Conservation (phyloP, 352 stramenopile genomes). For the Phytophthora sojae region DNA sequence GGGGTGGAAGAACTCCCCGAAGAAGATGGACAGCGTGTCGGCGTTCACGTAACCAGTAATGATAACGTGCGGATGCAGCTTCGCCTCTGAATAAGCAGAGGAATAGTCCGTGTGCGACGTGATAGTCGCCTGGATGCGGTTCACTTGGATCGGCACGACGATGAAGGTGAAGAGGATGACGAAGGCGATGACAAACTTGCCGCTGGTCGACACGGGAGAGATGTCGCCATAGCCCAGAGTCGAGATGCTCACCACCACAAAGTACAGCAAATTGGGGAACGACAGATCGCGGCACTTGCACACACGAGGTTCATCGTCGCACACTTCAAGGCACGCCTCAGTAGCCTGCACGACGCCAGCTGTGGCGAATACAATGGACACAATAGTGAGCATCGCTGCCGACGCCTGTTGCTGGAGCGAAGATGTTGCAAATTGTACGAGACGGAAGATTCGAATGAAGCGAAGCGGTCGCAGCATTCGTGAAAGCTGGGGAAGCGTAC, state of each 20-base stretch:
- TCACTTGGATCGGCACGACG: constrained; percentile 82
- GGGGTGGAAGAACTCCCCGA: constrained; percentile 87
- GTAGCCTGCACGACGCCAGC: constrained; percentile 73
- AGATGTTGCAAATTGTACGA: constrained; percentile 78
- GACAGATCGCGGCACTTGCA: constrained; percentile 69
- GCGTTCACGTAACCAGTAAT: constrained; percentile 77
- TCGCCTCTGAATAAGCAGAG: constrained; percentile 74
- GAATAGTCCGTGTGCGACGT: constrained; percentile 85
- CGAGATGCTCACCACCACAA: constrained; percentile 87
- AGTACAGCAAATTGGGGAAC: constrained; percentile 84
- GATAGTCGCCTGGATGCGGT: constrained; percentile 76
- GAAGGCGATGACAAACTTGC: constrained; percentile 83
- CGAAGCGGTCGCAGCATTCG: constrained; percentile 64
- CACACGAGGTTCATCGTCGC: constrained; percentile 22
- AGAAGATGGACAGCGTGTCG: constrained; percentile 71
- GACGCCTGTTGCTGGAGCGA: constrained; percentile 75
- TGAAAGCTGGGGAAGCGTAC: constrained; percentile 30
- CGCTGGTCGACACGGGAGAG: constrained; percentile 59
- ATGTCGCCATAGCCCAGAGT: constrained; percentile 89
- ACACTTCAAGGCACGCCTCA: constrained; percentile 57
- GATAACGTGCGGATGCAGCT: constrained; percentile 81
- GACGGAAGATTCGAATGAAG: constrained; percentile 74
- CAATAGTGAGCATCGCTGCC: constrained; percentile 67
- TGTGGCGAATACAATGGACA: constrained; percentile 77
- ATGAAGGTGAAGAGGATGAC: constrained; percentile 89